Conservation (phyloP, 108 stramenopile genomes). For the Asterionellopsis glacialis region DNA sequence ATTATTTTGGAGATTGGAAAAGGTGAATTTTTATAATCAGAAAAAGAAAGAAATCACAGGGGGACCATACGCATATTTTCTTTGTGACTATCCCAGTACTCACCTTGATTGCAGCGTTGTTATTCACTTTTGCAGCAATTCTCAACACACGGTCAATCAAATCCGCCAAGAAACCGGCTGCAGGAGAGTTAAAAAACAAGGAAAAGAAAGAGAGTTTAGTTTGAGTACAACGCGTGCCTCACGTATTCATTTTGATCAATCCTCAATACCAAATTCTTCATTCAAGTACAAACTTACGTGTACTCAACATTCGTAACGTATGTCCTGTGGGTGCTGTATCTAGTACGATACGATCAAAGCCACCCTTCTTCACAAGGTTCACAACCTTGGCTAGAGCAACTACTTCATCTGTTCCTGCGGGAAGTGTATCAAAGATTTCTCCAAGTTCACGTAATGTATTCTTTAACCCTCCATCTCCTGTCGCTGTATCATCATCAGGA, state of each 20-base stretch:
- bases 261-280: no score
- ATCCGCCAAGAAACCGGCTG: conserved; percentile 59
- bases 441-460: conserved; percentile 66
- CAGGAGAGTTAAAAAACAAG: no score
- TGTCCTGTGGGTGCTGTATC: conserved; percentile 98
- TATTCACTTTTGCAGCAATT: conserved; percentile 69
- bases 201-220: no score
- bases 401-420: conserved; percentile 92
- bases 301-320: conserved; percentile 88
- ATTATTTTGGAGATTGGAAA: no score
- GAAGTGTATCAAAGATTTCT: conserved; percentile 81
- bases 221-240: no score
- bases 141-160: conserved; percentile 69
- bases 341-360: conserved; percentile 88
- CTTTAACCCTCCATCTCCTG: conserved; percentile 28
- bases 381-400: conserved; percentile 89
- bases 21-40: no score
- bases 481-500: conserved; percentile 13
- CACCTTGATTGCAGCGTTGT: conserved; percentile 66
- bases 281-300: conserved; percentile 20
- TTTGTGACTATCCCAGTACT: conserved; percentile 17
- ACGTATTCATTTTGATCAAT: no score
- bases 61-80: background rate
- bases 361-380: conserved; percentile 72
- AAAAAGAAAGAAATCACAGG: no score